phyloP scores from a whole-genome alignment of 257 asterid species.

The Anisodus acutangulus region DNA sequence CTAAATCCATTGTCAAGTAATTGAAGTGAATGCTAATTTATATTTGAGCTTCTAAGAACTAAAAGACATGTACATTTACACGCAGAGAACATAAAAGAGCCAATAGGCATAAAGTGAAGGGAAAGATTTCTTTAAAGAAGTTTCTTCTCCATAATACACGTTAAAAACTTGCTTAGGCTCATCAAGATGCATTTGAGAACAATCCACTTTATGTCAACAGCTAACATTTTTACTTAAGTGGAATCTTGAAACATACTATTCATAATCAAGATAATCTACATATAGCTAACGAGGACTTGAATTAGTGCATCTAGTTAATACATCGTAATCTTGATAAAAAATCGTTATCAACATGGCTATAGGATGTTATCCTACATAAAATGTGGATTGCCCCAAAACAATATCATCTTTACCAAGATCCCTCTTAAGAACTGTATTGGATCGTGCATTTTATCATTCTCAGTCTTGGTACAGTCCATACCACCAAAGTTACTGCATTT shows the following conservation, averaged over 20 bases:
- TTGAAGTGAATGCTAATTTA: neutral
- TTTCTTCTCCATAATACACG: neutral
- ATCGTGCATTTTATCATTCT: neutral
- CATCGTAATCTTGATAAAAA: slow-evolving; percentile 4
- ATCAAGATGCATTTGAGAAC: neutral
- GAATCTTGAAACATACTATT: slow-evolving; percentile 11
- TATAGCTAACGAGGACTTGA: neutral
- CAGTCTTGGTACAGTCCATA: neutral
- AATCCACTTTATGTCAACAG: neutral
- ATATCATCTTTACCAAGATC: neutral
- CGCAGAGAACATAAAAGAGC: neutral
- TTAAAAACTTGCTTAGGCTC: slow-evolving; percentile 15
- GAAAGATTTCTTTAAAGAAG: neutral
- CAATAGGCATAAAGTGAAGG: slow-evolving; percentile 15
- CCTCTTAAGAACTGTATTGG: neutral
- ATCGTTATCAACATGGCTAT: neutral
- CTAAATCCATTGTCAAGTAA: neutral
- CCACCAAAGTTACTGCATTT: neutral
- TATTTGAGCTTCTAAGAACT: neutral
- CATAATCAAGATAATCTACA: neutral
- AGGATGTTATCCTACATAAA: slow-evolving; percentile 8
- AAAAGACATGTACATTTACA: neutral
- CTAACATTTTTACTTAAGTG: slow-evolving; percentile 1
- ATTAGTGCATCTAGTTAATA: neutral
- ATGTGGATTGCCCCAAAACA: neutral